Conservation (phyloP, 768 basidiomycete genomes). For the Tricholoma terreum region DNA sequence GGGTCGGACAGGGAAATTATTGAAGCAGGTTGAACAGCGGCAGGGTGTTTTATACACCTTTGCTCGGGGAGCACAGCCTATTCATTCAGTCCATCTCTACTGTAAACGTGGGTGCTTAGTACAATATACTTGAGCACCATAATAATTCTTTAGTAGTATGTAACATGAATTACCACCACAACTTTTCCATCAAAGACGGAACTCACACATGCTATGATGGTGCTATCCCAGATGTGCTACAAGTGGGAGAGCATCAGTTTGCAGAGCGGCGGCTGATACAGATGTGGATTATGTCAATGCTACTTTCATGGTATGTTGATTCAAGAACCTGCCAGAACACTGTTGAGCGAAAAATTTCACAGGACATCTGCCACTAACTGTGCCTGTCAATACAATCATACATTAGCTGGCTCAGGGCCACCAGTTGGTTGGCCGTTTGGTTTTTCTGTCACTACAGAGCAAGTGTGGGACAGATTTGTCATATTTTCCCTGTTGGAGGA, state of each 20-base stretch:
- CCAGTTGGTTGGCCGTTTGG: background rate
- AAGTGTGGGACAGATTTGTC: no score
- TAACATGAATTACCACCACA: background rate
- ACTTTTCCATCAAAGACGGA: background rate
- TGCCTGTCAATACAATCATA: background rate
- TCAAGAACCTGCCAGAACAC: background rate
- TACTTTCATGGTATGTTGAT: background rate
- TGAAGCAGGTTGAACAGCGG: background rate
- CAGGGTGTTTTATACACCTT: background rate
- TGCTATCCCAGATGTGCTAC: background rate
- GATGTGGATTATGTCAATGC: background rate
- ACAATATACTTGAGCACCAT: background rate
- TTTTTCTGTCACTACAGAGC: slow-evolving; percentile 14
- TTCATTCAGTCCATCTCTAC: background rate
- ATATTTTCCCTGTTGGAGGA: background rate
- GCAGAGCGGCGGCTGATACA: background rate
- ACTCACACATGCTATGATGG: background rate
- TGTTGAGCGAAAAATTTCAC: background rate
- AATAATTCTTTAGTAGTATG: background rate
- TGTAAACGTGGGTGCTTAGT: background rate
- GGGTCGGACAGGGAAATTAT: background rate
- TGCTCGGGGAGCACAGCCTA: background rate
- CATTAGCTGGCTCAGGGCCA: background rate
- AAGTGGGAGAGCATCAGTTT: background rate
- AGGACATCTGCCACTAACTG: background rate